These are phyloP conservation scores for Ceratobasidium sp. DNA, from an alignment of 1,284 basidiomycete species.

Conservation along the genomic window DNA sequence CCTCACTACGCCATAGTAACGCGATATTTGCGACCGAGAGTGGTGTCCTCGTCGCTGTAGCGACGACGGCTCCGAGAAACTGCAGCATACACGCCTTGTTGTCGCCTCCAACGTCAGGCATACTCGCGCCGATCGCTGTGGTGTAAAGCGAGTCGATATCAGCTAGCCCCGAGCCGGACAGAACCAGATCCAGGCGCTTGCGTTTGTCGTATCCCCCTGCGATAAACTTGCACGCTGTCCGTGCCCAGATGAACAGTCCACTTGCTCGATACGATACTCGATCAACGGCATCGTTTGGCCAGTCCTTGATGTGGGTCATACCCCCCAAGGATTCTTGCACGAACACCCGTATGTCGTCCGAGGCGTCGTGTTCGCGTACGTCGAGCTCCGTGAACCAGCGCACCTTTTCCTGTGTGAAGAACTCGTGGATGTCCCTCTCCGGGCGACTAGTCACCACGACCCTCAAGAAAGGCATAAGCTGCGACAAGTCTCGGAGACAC, in stretches of 20 bases:
- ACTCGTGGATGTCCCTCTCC: slow-evolving; percentile 6
- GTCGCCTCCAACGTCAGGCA: too few species aligned
- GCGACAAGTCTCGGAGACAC: neutral
- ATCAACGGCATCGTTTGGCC: too few species aligned
- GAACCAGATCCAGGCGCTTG: too few species aligned
- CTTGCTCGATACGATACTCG: too few species aligned
- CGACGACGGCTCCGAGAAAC: neutral
- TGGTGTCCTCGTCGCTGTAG: too few species aligned
- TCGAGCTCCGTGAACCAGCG: neutral
- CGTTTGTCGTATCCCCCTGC: too few species aligned
- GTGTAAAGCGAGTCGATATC: too few species aligned
- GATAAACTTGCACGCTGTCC: too few species aligned
- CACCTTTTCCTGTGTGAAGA: neutral
- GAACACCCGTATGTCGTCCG: neutral
- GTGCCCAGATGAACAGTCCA: too few species aligned
- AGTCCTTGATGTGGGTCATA: neutral
- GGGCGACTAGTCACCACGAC: slow-evolving; percentile 45
- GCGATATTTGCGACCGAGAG: too few species aligned
- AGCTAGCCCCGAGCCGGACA: too few species aligned
- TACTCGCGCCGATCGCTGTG: too few species aligned
- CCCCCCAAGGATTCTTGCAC: neutral
- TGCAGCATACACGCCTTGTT: neutral
- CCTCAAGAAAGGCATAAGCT: neutral
- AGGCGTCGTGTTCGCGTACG: neutral
- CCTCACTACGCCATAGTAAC: neutral